Base-by-base conservation (phyloP, 768 basidiomycete species). In the Boletus fagicola region DNA sequence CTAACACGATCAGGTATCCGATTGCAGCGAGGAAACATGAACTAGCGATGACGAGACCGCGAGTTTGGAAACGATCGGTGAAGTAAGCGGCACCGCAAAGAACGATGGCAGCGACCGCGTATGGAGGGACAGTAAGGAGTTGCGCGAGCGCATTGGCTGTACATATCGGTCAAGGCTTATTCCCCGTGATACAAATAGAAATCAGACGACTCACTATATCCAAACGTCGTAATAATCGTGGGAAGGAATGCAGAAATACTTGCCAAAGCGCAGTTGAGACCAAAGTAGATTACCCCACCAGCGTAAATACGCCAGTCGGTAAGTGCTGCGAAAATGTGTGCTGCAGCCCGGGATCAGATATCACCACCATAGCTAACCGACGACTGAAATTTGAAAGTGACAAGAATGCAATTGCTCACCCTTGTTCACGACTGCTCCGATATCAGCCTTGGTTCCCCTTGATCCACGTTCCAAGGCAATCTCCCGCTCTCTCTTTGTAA, bases 161-260 rank as follows among this genome's bases (percentile, higher is more conserved):
- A 8, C 30, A 13, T 16, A 31, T 46, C 5, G 18, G 28, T 50
- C 36, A 38, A 33, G 2, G 24, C 39, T 35, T 6, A 5, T n/a
- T 18, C 1, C 2, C 4, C 11, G 11, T 5, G 33, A 16, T 20
- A 4, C 0, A 16, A 3, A 16, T 3, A n/a, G 47, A 4, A 52
- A 38, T n/a, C 44, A 35, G 40, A 40, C 40, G 28, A 75, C 88
- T 47, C 54, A 90, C 89, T 81, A 62, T 80, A 85, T 35, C 88
- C 88, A 54, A 92, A 84, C 0, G 86, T 88, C 43, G 76, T 77
- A 44, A 93, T 83, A 64, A 93, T 90, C 3, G 90, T 92, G 3
- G 92, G 92, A 53, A 94, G 73, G 74, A 94, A 94, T 0, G 90
- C 89, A 24, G 86, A 85, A 36, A 87, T 87, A 10, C 90, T 88